Percentiles rank a stretch among this genome's conserved stretches.
Conservation (phyloP, 805 yeast species). For the Yarrowia alimentaria region DNA sequence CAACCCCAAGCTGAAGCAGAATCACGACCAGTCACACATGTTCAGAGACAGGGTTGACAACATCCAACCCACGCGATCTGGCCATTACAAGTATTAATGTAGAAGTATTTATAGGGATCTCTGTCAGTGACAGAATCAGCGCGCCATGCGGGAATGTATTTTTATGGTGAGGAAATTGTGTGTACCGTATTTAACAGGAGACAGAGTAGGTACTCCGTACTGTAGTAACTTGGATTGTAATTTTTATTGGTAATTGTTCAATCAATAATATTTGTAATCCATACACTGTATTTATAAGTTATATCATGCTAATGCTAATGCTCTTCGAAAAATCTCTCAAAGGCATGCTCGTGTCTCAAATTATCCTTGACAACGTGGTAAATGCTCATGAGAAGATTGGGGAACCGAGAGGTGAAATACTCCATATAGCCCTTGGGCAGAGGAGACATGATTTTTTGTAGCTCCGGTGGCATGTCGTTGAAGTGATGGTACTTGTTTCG, state of each 20-base stretch:
- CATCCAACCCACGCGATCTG: conserved; percentile 16
- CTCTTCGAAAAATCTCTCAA: conserved; percentile 45
- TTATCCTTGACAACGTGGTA: conserved; percentile 60
- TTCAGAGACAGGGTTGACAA: conserved; percentile 8
- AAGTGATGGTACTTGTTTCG: conserved; percentile 94
- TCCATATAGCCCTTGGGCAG: conserved; percentile 80
- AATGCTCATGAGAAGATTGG: conserved; percentile 70
- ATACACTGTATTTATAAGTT: no score
- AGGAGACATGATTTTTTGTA: conserved; percentile 68
- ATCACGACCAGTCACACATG: conserved; percentile 22
- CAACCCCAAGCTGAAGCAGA: conserved; percentile 5
- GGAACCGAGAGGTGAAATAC: conserved; percentile 74
- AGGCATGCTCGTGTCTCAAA: conserved; percentile 62
- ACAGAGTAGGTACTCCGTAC: no score
- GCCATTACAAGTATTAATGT: conserved; percentile 21
- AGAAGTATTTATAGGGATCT: conserved; percentile 19
- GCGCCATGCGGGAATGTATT: no score
- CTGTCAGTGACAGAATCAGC: no score
- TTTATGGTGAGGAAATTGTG: no score
- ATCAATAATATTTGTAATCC: no score
- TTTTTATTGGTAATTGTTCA: no score
- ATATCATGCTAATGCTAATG: conserved; percentile 17
- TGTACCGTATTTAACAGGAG: no score
- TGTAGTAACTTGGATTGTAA: no score
- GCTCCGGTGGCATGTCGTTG: conserved; percentile 74